A percentile compares a stretch with the other conserved stretches of the same genome.
Conservation (phyloP, 208 protist genomes). For the Acanthamoeba culbertsoni region DNA sequence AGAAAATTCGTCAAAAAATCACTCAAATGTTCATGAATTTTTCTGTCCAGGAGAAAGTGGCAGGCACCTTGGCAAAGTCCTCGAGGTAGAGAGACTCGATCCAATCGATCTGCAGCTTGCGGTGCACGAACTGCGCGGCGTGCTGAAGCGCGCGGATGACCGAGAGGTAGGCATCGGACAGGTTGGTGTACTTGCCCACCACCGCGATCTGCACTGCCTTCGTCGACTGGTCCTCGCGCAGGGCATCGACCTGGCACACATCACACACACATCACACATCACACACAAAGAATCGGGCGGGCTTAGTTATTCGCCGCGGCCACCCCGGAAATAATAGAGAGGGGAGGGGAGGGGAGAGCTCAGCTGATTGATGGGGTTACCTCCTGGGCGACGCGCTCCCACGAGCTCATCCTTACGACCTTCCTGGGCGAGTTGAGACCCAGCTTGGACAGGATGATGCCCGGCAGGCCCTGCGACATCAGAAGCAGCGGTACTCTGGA, state of each 20-base stretch:
- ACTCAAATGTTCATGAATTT: neutral
- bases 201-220: conserved; percentile 92
- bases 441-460: conserved; percentile 54
- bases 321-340: too few species aligned
- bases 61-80: neutral
- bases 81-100: conserved; percentile 88
- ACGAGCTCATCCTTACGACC: conserved; percentile 68
- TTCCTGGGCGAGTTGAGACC: conserved; percentile 19
- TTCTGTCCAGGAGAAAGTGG: neutral
- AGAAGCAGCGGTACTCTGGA: conserved; percentile 55
- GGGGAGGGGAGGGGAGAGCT: too few species aligned
- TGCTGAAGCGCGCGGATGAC: conserved; percentile 97
- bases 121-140: conserved; percentile 88
- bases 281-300: too few species aligned
- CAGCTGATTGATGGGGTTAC: too few species aligned
- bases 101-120: conserved; percentile 94
- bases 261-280: too few species aligned
- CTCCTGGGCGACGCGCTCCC: conserved; percentile 80
- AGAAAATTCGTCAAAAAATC: neutral
- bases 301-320: too few species aligned
- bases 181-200: conserved; percentile 97
- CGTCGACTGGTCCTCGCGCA: neutral
- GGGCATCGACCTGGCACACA: neutral
- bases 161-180: conserved; percentile 97
- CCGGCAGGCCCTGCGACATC: conserved; percentile 46